A percentile compares a stretch with the other conserved stretches of the same genome.
phyloP scores from a whole-genome alignment of 495 filamentous ascomycete genomes.

The Aspergillus steynii region DNA sequence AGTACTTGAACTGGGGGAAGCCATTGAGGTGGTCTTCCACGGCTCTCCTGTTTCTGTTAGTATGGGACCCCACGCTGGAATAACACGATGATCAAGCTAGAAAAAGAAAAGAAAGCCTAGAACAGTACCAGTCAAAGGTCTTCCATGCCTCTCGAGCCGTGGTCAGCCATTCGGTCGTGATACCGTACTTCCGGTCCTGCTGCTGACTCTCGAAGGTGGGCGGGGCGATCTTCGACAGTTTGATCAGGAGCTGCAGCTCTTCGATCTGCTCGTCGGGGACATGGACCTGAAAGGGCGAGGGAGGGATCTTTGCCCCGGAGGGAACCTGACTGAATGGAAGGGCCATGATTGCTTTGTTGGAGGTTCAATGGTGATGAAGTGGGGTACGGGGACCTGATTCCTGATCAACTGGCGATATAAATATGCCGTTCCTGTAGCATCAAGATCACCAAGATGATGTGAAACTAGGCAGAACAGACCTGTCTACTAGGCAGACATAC shows the following conservation, averaged over 20 bases:
- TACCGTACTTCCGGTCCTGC: constrained; percentile 50
- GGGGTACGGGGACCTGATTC: too few relatives aligned
- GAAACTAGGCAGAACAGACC: background rate
- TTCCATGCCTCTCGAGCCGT: constrained; percentile 54
- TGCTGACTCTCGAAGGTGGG: constrained; percentile 50
- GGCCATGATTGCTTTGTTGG: constrained; percentile 18
- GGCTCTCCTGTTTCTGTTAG: constrained; percentile 38
- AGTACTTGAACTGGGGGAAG: constrained; percentile 60
- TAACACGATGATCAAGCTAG: background rate
- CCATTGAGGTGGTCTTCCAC: constrained; percentile 59
- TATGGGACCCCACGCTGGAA: background rate
- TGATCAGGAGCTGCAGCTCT: constrained; percentile 51
- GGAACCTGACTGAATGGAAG: constrained; percentile 32
- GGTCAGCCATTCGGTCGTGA: constrained; percentile 56
- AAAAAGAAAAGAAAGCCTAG: background rate
- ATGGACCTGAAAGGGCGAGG: constrained; percentile 39
- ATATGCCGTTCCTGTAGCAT: background rate
- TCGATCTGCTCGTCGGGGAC: constrained; percentile 47
- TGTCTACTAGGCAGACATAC: background rate
- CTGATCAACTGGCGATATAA: background rate
- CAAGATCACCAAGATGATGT: too few relatives aligned
- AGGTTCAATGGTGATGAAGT: background rate
- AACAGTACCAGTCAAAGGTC: constrained; percentile 44
- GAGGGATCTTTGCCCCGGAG: constrained; percentile 21
- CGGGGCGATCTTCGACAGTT: constrained; percentile 52